Evolutionary conservation across 768 basidiomycete genomes (phyloP).

Genomic region (Lactarius vividus): DNA sequence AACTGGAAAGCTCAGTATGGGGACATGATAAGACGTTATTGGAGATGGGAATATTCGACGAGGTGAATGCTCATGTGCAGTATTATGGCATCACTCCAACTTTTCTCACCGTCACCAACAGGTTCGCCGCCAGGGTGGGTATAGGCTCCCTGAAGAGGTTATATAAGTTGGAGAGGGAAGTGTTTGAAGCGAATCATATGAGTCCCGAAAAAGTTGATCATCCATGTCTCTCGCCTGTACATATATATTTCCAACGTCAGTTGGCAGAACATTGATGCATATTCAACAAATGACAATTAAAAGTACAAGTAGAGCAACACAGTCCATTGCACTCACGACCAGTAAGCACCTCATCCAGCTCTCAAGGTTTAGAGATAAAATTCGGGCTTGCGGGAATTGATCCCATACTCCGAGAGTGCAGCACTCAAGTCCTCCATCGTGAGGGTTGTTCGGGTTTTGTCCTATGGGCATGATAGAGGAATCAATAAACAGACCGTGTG

Average conservation of each 20-base stretch:
- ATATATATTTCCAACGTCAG: conserved; percentile 4
- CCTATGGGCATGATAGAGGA: conserved; percentile 43
- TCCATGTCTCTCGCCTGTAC: neutral
- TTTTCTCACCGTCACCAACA: conserved; percentile 28
- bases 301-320: conserved; percentile 21
- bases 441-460: conserved; percentile 88
- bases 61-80: conserved; percentile 45
- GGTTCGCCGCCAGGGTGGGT: conserved; percentile 68
- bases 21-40: conserved; percentile 75
- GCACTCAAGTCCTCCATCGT: conserved; percentile 97
- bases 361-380: conserved; percentile 65
- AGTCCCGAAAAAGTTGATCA: neutral
- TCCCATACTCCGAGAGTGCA: conserved; percentile 93
- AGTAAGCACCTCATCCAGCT: neutral
- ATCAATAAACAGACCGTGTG: neutral
- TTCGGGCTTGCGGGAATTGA: conserved; percentile 90
- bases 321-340: conserved; percentile 11
- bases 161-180: conserved; percentile 7
- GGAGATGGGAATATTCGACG: conserved; percentile 83
- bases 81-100: neutral
- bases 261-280: conserved; percentile 9
- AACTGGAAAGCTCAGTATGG: conserved; percentile 72
- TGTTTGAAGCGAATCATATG: neutral
- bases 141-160: conserved; percentile 57
- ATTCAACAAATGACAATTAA: conserved; percentile 21